Conservation (phyloP, 352 stramenopile species). For the Phytophthora sp. region DNA sequence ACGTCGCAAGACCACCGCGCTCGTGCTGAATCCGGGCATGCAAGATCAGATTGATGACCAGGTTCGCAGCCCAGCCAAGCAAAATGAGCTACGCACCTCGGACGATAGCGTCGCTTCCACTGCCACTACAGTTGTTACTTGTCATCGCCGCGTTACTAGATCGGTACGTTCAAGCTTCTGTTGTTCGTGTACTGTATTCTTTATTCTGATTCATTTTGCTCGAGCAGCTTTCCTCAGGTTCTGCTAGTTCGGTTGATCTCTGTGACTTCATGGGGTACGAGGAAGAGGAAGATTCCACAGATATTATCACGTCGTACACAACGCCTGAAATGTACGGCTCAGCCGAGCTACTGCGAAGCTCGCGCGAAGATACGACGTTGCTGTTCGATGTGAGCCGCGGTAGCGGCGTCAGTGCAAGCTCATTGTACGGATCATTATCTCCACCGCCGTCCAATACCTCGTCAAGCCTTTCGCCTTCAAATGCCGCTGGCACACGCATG, state of each 20-base stretch:
- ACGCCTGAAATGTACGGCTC: constrained; percentile 41
- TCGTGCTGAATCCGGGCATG: constrained; percentile 11
- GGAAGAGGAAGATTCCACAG: constrained; percentile 40
- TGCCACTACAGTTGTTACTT: constrained; percentile 56
- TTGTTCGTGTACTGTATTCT: not conserved
- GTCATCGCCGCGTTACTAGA: constrained; percentile 58
- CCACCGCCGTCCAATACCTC: constrained; percentile 14
- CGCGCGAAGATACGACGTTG: constrained; percentile 26
- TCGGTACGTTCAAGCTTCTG: constrained; percentile 48
- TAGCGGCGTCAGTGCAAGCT: constrained; percentile 5
- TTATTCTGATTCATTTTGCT: not conserved
- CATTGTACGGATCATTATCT: constrained; percentile 22
- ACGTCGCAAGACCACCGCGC: constrained; percentile 17
- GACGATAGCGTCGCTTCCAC: constrained; percentile 69
- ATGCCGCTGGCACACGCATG: constrained; percentile 15
- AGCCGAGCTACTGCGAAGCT: constrained; percentile 26
- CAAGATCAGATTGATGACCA: not conserved
- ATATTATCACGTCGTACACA: constrained; percentile 52
- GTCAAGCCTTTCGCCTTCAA: constrained; percentile 16
- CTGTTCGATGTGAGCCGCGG: constrained; percentile 15
- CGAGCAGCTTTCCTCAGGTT: constrained; percentile 32
- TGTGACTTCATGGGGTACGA: constrained; percentile 67
- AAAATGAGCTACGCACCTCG: constrained; percentile 43
- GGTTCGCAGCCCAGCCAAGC: constrained; percentile 10
- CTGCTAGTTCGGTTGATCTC: constrained; percentile 46